phyloP scores from a whole-genome alignment of 495 filamentous ascomycete species.

The Rostrohypoxylon terebratum region DNA sequence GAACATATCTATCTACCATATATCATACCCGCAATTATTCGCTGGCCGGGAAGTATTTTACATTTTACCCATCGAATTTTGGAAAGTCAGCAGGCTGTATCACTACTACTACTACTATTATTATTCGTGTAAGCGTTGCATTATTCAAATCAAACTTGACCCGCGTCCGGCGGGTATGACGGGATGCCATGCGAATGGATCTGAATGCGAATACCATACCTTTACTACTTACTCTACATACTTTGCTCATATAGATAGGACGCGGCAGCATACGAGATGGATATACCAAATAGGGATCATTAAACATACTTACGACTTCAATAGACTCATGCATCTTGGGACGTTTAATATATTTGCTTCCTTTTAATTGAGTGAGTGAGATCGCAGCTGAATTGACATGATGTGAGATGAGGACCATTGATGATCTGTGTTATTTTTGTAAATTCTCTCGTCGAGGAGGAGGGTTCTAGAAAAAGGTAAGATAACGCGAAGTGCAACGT shows the following conservation, averaged over 20 bases:
- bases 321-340: constrained; percentile 19
- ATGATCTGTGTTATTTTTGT: neutral
- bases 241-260: constrained; percentile 34
- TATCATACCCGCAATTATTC: constrained; percentile 28
- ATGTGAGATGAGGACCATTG: neutral
- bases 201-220: constrained; percentile 21
- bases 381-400: neutral
- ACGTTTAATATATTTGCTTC: neutral
- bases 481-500: neutral
- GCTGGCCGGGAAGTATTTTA: constrained; percentile 34
- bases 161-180: constrained; percentile 12
- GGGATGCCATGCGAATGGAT: constrained; percentile 20
- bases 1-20: constrained; percentile 32
- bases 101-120: constrained; percentile 38
- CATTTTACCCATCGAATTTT: constrained; percentile 12
- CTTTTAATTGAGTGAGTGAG: neutral
- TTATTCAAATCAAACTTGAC: constrained; percentile 24
- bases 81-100: constrained; percentile 40
- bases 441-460: neutral
- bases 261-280: constrained; percentile 38
- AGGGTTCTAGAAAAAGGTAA: neutral
- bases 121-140: constrained; percentile 39
- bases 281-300: constrained; percentile 41
- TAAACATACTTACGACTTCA: constrained; percentile 15
- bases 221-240: constrained; percentile 26